Evolutionary conservation across 495 filamentous ascomycete genomes (phyloP).

Genomic region (Penicillium simplicissimum): DNA sequence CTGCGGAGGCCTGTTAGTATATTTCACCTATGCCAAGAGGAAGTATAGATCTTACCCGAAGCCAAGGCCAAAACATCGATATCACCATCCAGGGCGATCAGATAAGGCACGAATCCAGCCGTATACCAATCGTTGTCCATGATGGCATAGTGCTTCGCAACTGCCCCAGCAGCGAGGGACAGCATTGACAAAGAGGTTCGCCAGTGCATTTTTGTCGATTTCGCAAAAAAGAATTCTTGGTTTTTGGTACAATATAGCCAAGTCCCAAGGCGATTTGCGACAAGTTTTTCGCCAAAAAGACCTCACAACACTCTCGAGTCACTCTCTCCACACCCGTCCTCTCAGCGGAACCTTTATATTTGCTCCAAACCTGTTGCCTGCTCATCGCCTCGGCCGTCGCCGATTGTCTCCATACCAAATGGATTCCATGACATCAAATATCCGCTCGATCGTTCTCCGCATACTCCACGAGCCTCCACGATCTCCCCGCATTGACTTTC

Average conservation of each 20-base stretch:
- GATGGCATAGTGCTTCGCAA: slow-evolving; percentile 30
- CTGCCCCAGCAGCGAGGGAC: slow-evolving; percentile 13
- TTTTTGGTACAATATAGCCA: neutral
- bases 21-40: neutral
- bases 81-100: slow-evolving; percentile 32
- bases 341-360: slow-evolving; percentile 22
- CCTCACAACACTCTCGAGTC: neutral
- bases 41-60: slow-evolving; percentile 17
- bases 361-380: slow-evolving; percentile 7
- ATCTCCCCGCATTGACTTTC: slow-evolving; percentile 25
- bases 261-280: neutral
- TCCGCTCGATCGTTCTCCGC: neutral
- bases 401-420: slow-evolving; percentile 11
- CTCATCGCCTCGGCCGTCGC: slow-evolving; percentile 7
- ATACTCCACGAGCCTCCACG: slow-evolving; percentile 10
- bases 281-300: neutral
- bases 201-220: slow-evolving; percentile 17
- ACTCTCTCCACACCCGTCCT: neutral
- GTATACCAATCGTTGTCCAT: slow-evolving; percentile 41
- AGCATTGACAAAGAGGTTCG: slow-evolving; percentile 19
- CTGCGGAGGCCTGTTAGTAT: slow-evolving; percentile 6
- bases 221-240: neutral
- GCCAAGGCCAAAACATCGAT: slow-evolving; percentile 33
- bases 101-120: slow-evolving; percentile 33
- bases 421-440: slow-evolving; percentile 14